Percentiles rank a stretch among this genome's conserved stretches.
Evolutionary conservation across 129 eudicot species (phyloP).

Genomic region (Oenanthe sinensis): DNA sequence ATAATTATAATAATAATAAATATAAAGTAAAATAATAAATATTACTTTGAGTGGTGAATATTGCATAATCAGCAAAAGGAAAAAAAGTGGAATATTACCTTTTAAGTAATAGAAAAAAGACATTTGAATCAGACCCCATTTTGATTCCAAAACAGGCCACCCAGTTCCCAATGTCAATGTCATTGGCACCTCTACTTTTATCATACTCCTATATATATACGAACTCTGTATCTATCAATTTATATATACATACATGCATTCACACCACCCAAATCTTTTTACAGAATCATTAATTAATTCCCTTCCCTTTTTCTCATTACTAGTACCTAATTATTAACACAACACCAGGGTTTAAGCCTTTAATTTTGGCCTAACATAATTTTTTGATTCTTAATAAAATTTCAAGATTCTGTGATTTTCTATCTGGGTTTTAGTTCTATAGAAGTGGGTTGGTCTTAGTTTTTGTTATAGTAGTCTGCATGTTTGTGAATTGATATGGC

Average conservation of each 20-base stretch:
- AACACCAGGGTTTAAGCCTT: constrained; percentile 3
- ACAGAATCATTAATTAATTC: constrained; percentile 8
- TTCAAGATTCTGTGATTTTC: background rate
- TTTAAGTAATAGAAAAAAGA: background rate
- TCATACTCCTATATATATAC: background rate
- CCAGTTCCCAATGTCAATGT: constrained; percentile 6
- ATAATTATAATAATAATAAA: no score
- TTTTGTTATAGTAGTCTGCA: background rate
- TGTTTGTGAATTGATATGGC: constrained; percentile 14
- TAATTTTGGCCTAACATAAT: background rate
- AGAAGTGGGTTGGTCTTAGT: background rate
- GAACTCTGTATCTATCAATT: background rate
- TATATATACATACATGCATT: background rate
- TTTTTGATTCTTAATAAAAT: background rate
- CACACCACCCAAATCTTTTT: background rate
- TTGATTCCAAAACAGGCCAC: constrained; percentile 13
- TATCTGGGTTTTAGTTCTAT: background rate
- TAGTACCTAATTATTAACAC: background rate
- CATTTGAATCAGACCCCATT: constrained; percentile 6
- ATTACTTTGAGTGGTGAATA: background rate
- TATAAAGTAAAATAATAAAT: background rate
- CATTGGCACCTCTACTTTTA: background rate
- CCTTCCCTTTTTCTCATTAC: background rate
- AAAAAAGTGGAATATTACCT: constrained; percentile 1
- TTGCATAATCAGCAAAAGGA: background rate